Evolutionary conservation across 805 yeast genomes (phyloP).

Genomic region (Candida namnaoensis): DNA sequence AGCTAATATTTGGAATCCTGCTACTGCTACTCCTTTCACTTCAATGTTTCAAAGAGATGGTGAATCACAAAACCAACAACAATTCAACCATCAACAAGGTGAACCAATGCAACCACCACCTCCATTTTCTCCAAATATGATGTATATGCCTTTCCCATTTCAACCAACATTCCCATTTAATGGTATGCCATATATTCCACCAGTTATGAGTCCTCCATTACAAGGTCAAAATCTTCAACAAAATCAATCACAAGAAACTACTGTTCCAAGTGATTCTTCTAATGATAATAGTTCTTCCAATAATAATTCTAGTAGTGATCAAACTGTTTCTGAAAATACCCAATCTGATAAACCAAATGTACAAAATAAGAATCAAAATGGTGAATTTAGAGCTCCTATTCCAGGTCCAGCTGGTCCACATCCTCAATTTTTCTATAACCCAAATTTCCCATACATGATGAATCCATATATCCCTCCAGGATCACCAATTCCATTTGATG

Average conservation of each 20-base stretch:
- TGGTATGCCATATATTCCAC: constrained; percentile 3
- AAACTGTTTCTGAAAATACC: no score
- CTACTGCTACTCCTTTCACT: constrained; percentile 47
- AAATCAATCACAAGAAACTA: constrained; percentile 2
- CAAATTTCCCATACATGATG: background rate
- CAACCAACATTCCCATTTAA: constrained; percentile 6
- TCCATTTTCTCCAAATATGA: background rate
- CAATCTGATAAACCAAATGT: no score
- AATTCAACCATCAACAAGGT: constrained; percentile 7
- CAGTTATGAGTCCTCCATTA: constrained; percentile 16
- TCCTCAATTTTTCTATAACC: no score
- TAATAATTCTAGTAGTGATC: no score
- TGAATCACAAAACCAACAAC: constrained; percentile 1
- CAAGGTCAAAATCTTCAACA: constrained; percentile 4
- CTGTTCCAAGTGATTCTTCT: background rate
- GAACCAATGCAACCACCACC: background rate
- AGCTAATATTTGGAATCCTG: constrained; percentile 58
- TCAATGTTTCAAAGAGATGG: constrained; percentile 25
- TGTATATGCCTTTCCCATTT: background rate
- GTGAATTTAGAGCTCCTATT: no score
- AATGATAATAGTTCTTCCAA: constrained; percentile 1
- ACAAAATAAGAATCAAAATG: no score
- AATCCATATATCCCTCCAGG: background rate
- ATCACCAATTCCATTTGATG: background rate
- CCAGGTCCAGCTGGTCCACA: background rate